phyloP scores from a whole-genome alignment of 768 basidiomycete genomes.

The Filobasidium floriforme region DNA sequence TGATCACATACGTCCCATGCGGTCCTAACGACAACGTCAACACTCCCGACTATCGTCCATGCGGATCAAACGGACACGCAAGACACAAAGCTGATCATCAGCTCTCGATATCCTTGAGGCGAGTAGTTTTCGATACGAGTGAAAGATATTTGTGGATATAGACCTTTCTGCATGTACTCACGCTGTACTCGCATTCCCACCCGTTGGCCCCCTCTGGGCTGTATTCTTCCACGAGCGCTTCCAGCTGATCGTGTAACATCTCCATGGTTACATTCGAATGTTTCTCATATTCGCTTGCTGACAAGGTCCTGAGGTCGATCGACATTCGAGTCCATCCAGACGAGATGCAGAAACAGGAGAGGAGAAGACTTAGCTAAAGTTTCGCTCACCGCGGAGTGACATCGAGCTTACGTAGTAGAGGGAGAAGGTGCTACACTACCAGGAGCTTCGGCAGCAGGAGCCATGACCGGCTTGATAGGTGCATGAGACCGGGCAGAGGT shows the following conservation, averaged over 20 bases:
- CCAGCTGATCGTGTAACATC: constrained; percentile 36
- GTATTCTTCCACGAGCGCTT: constrained; percentile 34
- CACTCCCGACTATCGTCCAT: constrained; percentile 38
- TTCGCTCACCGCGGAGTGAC: background rate
- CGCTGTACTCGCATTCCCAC: constrained; percentile 44
- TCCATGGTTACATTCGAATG: constrained; percentile 40
- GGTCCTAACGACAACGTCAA: constrained; percentile 39
- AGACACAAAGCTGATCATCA: background rate
- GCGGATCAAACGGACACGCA: no score
- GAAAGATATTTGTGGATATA: constrained; percentile 1
- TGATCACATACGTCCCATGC: constrained; percentile 44
- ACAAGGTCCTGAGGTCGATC: constrained; percentile 21
- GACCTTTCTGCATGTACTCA: constrained; percentile 25
- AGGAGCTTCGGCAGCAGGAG: constrained; percentile 14
- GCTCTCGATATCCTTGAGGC: background rate
- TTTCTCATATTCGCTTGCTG: constrained; percentile 33
- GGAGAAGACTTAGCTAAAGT: background rate
- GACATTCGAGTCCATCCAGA: background rate
- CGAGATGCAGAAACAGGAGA: background rate
- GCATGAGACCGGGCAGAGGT: background rate
- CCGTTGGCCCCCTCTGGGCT: constrained; percentile 26
- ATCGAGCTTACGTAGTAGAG: background rate
- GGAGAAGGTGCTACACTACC: constrained; percentile 5
- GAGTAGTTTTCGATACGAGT: background rate
- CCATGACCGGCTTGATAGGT: constrained; percentile 6